Evolutionary conservation across 2,329 filamentous ascomycete species (phyloP), one percentile per base, ranked within the genome.

Genomic region (Botrytis fragariae): DNA sequence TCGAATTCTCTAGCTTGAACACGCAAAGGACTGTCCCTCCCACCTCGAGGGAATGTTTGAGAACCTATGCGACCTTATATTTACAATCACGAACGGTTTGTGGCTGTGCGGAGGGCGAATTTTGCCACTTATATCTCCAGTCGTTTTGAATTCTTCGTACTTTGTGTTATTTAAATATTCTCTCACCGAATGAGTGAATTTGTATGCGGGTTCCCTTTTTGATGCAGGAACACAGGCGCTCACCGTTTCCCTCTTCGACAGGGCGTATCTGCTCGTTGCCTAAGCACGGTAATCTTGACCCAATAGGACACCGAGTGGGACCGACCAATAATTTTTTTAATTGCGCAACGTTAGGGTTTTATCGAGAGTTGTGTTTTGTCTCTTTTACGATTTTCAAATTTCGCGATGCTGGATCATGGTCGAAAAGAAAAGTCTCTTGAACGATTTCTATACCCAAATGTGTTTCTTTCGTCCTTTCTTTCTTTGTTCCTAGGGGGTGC

Each of bases 221-320:
- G 61, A 42, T 68, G 65, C 35, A 57, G 48, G 65, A 57, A 68
- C 48, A 68, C 45, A 16, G 10, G 64, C 32, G 35, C 45, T 64
- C 63, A n/a, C 10, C 37, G 44, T 35, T 54, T 35, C 35, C 65
- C 65, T 65, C 45, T 25, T 32, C 48, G n/a, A 37, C 44, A 48
- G 42, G 48, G 65, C n/a, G 25, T 68, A 57, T 39, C 48, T 68
- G 48, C 29, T 65, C 22, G 42, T 65, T 65, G 63, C 35, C 48
- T 57, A 68, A 54, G 32, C 44, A 37, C 44, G 39, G 61, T 64
- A 32, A 48, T 29, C 42, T 68, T 32, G n/a, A 68, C 37, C 10
- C 35, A 25, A 51, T 9, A 67, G 35, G 29, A 68, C 65, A 57
- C 65, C 48, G 65, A 68, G 65, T 68, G 65, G 48, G 37, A 57